Evolutionary conservation across 306 rosid genomes (phyloP).

Genomic region (Macrotyloma uniflorum): DNA sequence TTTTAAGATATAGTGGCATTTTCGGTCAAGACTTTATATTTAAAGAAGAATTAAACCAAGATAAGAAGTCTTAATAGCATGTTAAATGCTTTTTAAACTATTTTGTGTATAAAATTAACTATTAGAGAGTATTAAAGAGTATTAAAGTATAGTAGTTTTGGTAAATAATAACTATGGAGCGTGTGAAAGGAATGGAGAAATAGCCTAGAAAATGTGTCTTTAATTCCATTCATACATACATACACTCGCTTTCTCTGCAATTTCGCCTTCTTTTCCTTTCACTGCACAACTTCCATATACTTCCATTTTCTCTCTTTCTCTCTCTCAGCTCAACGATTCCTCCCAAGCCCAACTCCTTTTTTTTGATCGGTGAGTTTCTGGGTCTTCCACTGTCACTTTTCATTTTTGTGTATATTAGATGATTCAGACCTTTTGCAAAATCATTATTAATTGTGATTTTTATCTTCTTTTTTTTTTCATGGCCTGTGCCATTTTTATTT

Average conservation of each 20-base stretch:
- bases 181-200: slow-evolving; percentile 28
- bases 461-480: background rate
- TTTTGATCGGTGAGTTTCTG: slow-evolving; percentile 57
- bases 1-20: too few relatives aligned
- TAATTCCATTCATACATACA: slow-evolving; percentile 23
- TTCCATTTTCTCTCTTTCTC: slow-evolving; percentile 23
- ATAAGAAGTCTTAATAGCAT: too few relatives aligned
- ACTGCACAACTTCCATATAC: slow-evolving; percentile 51
- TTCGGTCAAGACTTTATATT: too few relatives aligned
- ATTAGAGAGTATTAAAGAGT: too few relatives aligned
- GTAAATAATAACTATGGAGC: background rate
- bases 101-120: background rate
- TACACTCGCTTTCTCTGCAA: slow-evolving; percentile 44
- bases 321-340: slow-evolving; percentile 36
- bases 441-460: slow-evolving; percentile 9
- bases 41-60: too few relatives aligned
- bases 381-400: background rate
- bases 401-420: slow-evolving; percentile 7
- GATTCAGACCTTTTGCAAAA: slow-evolving; percentile 8
- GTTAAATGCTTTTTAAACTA: too few relatives aligned
- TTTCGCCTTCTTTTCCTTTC: slow-evolving; percentile 40
- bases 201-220: slow-evolving; percentile 29
- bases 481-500: slow-evolving; percentile 33
- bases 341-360: slow-evolving; percentile 4
- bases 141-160: background rate